Conservation (phyloP, 768 basidiomycete species). For the Tulasnella sp. region DNA sequence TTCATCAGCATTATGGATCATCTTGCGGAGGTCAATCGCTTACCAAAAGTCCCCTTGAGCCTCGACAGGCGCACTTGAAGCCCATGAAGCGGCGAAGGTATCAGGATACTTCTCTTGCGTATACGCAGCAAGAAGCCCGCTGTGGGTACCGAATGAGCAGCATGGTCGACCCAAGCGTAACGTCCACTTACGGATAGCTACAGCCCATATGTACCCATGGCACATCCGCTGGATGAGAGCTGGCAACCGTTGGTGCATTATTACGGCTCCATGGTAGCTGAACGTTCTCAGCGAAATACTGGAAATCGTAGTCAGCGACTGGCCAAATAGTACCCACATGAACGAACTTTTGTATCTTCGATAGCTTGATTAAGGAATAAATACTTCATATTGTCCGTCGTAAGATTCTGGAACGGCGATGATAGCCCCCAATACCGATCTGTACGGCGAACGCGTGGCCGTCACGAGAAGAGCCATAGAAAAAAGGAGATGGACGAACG, state of each 20-base stretch:
- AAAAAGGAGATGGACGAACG: not conserved
- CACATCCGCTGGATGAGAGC: not conserved
- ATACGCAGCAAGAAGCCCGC: constrained; percentile 9
- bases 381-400: not conserved
- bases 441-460: not conserved
- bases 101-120: constrained; percentile 3
- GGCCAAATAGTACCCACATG: not conserved
- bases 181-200: not conserved
- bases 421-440: constrained; percentile 8
- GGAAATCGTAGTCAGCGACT: not conserved
- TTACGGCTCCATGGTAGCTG: constrained; percentile 4
- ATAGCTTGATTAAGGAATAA: not conserved
- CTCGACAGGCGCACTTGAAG: constrained; percentile 12
- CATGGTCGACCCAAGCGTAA: not conserved
- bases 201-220: constrained; percentile 8
- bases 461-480: not conserved
- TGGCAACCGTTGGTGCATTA: not conserved
- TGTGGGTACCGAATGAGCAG: not conserved
- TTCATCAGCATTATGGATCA: not conserved
- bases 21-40: not conserved
- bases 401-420: not conserved
- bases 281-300: constrained; percentile 16
- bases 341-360: constrained; percentile 8
- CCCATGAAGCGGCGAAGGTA: constrained; percentile 9
- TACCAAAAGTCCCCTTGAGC: constrained; percentile 11